A percentile compares a stretch with the other conserved stretches of the same genome.
Conservation (phyloP, 2,329 filamentous ascomycete species). For the Fusarium pseudocircinatum region DNA sequence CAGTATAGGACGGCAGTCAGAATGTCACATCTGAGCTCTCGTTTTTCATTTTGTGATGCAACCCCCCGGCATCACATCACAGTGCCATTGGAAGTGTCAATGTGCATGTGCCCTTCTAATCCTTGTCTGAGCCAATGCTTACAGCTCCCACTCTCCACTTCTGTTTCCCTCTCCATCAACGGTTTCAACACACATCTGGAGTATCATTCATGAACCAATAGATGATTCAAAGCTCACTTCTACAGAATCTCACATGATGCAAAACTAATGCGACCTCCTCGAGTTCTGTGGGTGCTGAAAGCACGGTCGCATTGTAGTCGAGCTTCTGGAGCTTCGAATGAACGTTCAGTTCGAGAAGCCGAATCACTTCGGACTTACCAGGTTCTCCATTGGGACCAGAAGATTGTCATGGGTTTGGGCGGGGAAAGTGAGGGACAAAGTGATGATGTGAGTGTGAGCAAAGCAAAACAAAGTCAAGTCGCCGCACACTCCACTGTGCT, state of each 20-base stretch:
- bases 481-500: constrained; percentile 20
- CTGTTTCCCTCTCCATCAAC: constrained; percentile 23
- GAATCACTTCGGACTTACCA: constrained; percentile 21
- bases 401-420: constrained; percentile 19
- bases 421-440: constrained; percentile 27
- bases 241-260: constrained; percentile 43
- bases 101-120: constrained; percentile 19
- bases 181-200: constrained; percentile 23
- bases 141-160: constrained; percentile 19
- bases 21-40: constrained; percentile 36
- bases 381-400: constrained; percentile 20
- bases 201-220: constrained; percentile 27
- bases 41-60: constrained; percentile 33
- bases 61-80: constrained; percentile 35
- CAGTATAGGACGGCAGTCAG: constrained; percentile 31
- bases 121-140: constrained; percentile 35
- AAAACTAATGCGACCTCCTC: constrained; percentile 41
- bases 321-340: constrained; percentile 23
- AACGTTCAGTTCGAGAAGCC: constrained; percentile 11
- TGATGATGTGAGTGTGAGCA: constrained; percentile 18
- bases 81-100: constrained; percentile 15
- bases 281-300: constrained; percentile 34
- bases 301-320: constrained; percentile 27
- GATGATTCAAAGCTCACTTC: constrained; percentile 14
- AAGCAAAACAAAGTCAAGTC: constrained; percentile 11